Base-by-base conservation (phyloP, 805 yeast species). In the Monosporozyma solicola region DNA sequence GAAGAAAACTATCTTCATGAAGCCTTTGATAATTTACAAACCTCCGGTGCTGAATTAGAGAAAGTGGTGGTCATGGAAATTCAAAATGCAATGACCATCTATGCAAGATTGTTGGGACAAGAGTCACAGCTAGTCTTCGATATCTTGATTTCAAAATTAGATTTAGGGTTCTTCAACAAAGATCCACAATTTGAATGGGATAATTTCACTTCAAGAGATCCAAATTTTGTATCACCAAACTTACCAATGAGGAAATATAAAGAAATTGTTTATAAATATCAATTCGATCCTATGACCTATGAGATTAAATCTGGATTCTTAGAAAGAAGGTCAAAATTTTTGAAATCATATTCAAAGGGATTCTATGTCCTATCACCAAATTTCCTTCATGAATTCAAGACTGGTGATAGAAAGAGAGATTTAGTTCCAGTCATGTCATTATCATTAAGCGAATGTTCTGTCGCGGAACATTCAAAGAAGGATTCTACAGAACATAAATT, bases 321-420 rank as follows among this genome's bases (percentile, higher is more conserved):
- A 57, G 98, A 94, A 68, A 80, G 97, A 68, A 79, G 96, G 62
- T 87, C 97, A 6, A 92, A 92, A 74, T 91, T 82, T 67, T 75
- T 94, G 58, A 91, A 91, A 73, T 85, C 92, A n/a, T 94, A 90
- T 69, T 81, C 95, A 3, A 79, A 83, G 57, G 96, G 94, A 3
- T 94, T 86, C 82, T 94, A 89, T 65, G 96, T 92, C 20, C 74
- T 92, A 59, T 90, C 99, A 2, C 86, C 97, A 53, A 83, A 83
- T 53, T 90, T 81, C 62, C 72, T 92, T 53, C 98, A 94, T 67
- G 99, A 92, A 71, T 87, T 92, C 72, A 91, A 90, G 72, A 70
- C 89, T 1, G 69, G 82, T 3, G 96, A 91, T 67, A 78, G 96
- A 53, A 85, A 83, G 62, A 85, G 80, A 63, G 97, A 90, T 66